Evolutionary conservation across 805 yeast genomes (phyloP), one percentile per base, ranked within the genome.

Genomic region (Sungouiella blattae): DNA sequence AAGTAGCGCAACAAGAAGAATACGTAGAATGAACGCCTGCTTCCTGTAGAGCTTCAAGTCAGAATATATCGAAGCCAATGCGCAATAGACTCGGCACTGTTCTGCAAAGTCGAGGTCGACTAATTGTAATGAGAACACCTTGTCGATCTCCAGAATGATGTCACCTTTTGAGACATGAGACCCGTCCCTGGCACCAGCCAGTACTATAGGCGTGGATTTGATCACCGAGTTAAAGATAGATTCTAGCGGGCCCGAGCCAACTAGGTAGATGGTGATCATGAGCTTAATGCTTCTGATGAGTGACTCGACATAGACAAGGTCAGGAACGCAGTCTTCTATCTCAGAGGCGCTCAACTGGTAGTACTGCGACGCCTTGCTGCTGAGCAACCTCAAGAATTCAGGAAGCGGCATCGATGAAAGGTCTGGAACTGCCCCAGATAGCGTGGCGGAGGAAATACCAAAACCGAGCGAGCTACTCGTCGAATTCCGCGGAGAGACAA

Each of bases 321-420:
- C 91, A 0, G 98, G 97, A 0, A 83, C 89, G 44, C 75, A 76
- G 44, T 91, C 95, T 37, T 80, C 87, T 6, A 72, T 68, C 37
- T 74, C 79, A 26, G 65, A 55, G 4, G 76, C 64, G 25, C 91
- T 79, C 26, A 52, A 29, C 24, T 62, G 62, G 40, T 63, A 67
- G 37, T 36, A 59, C 21, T 46, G 50, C 12, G 60, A 45, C 3
- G 55, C 56, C 31, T 55, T 62, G 22, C 44, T 35, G 9, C 57
- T 47, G 11, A 67, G 44, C 14, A 57, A 49, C 28, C 55, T 54
- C 24, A 67, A 40, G n/a, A 64, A 40, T 29, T 64, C 69, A 1
- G 69, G 58, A 3, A 58, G 36, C 2, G 62, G 57, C 5, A 62
- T 24, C 7, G 53, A 37, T 3, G 54, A 41, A 8, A 61, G 37